phyloP scores from a whole-genome alignment of 169 alveolate genomes.

The Plasmodium adleri region DNA sequence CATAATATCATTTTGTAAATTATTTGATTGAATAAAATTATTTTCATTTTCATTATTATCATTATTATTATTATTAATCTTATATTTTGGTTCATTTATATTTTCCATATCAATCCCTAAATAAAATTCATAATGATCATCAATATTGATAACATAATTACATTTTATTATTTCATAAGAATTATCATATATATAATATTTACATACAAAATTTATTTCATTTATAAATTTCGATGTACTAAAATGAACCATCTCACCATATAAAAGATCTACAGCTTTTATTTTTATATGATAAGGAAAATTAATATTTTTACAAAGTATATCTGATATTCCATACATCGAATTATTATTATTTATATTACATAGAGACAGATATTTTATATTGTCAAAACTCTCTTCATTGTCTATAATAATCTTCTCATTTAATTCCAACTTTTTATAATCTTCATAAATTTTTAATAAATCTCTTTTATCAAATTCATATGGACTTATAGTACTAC shows the following conservation, averaged over 20 bases:
- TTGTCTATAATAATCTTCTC: neutral
- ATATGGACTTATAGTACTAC: slow-evolving; percentile 8
- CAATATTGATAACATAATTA: neutral
- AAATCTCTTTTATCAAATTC: slow-evolving; percentile 29
- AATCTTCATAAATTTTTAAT: slow-evolving; percentile 24
- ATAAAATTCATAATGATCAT: neutral
- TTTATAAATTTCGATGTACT: slow-evolving; percentile 11
- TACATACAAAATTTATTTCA: slow-evolving; percentile 37
- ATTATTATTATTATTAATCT: too few relatives aligned
- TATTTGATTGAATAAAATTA: slow-evolving; percentile 17
- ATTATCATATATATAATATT: slow-evolving; percentile 43
- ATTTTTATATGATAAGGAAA: slow-evolving; percentile 14
- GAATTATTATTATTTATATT: slow-evolving; percentile 1
- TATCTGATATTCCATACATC: slow-evolving; percentile 10
- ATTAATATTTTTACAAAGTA: slow-evolving; percentile 37
- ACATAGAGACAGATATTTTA: slow-evolving; percentile 29
- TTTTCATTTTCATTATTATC: neutral
- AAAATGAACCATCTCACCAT: slow-evolving; percentile 42
- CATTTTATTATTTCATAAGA: slow-evolving; percentile 45
- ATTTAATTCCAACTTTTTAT: neutral
- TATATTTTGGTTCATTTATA: slow-evolving; percentile 8
- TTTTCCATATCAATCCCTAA: slow-evolving; percentile 36
- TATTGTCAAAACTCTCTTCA: slow-evolving; percentile 6
- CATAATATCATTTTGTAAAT: neutral
- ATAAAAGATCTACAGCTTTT: slow-evolving; percentile 13